phyloP scores from a whole-genome alignment of 768 basidiomycete species.

The Hypsizygus marmoreus region DNA sequence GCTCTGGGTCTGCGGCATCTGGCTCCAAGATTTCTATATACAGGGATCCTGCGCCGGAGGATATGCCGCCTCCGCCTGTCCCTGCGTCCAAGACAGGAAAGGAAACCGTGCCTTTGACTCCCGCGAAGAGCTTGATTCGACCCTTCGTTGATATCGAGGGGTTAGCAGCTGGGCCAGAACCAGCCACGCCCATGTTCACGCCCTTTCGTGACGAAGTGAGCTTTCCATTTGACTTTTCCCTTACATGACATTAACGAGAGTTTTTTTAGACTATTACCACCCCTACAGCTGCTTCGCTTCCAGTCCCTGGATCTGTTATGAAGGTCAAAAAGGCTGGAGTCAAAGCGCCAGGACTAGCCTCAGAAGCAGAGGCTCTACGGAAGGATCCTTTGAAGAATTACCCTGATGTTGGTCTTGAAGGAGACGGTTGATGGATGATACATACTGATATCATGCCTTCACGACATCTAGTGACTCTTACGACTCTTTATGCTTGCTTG shows the following conservation, averaged over 20 bases:
- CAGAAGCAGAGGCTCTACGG: constrained; percentile 77
- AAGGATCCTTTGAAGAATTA: constrained; percentile 86
- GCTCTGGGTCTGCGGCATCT: constrained; percentile 34
- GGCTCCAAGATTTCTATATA: constrained; percentile 64
- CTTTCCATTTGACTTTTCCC: constrained; percentile 11
- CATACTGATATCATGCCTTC: too few relatives aligned
- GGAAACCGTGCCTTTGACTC: constrained; percentile 29
- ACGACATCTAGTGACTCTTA: constrained; percentile 1
- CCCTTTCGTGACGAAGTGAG: constrained; percentile 77
- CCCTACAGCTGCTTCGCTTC: constrained; percentile 29
- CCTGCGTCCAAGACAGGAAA: constrained; percentile 28
- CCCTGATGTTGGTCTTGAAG: constrained; percentile 17
- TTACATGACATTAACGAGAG: constrained; percentile 15
- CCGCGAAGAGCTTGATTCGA: constrained; percentile 32
- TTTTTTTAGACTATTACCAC: constrained; percentile 23
- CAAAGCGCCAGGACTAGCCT: constrained; percentile 44
- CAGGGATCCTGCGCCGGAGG: constrained; percentile 59
- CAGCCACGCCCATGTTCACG: constrained; percentile 60
- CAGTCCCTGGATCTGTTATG: constrained; percentile 62
- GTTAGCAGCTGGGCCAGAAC: constrained; percentile 24
- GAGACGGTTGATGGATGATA: constrained; percentile 10
- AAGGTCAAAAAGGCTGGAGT: constrained; percentile 56
- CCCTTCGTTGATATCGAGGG: constrained; percentile 41
- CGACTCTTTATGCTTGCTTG: neutral
- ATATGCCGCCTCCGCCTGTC: constrained; percentile 43